These are phyloP conservation scores for Candida labiduridarum DNA, from an alignment of 1,139 yeast genomes.

Conservation along the genomic window DNA sequence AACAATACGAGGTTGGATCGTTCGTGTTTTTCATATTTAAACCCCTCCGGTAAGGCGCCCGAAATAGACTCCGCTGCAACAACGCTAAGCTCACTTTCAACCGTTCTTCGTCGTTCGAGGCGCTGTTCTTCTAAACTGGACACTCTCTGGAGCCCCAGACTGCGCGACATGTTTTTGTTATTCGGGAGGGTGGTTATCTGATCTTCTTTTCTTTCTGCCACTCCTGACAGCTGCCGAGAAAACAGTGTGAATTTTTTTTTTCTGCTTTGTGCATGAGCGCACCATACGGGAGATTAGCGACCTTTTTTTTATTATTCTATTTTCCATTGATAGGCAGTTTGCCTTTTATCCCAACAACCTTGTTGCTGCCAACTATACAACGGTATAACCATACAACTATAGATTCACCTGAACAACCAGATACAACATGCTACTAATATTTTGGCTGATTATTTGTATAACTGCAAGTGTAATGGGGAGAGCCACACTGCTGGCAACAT, in stretches of 20 bases:
- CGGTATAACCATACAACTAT: neutral
- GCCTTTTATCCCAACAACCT: neutral
- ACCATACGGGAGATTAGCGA: no score
- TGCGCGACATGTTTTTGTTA: neutral
- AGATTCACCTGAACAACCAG: neutral
- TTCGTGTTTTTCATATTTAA: constrained; percentile 12
- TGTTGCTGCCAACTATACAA: neutral
- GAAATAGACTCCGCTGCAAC: constrained; percentile 27
- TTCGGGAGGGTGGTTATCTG: neutral
- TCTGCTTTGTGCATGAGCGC: no score
- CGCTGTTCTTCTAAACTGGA: constrained; percentile 8
- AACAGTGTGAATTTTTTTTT: neutral
- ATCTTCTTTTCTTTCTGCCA: neutral
- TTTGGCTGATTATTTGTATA: neutral
- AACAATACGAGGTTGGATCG: neutral
- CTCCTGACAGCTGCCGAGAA: neutral
- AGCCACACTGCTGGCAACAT: neutral
- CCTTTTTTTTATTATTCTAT: neutral
- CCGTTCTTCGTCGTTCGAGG: constrained; percentile 18
- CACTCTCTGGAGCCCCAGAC: neutral
- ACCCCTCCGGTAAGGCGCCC: constrained; percentile 31
- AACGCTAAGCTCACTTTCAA: constrained; percentile 21
- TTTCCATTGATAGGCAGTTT: neutral
- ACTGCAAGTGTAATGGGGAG: neutral
- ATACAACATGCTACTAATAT: neutral